Percentiles rank a stretch among this genome's conserved stretches.
Evolutionary conservation across 1,139 yeast genomes (phyloP).

Genomic region (Nakaseomyces bracarensis): DNA sequence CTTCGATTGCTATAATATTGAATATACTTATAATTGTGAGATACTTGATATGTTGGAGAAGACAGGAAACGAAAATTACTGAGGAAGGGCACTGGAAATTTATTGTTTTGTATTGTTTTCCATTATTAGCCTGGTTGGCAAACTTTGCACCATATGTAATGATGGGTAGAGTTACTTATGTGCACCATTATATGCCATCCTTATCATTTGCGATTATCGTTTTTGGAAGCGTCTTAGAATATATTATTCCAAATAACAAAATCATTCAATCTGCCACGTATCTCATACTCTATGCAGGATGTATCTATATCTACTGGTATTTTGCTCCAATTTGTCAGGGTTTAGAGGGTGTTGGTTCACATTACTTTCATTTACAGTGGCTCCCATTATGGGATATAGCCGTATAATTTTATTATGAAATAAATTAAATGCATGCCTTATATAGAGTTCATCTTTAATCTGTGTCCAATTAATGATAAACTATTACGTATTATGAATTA

Average conservation of each 20-base stretch:
- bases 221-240: conserved; percentile 51
- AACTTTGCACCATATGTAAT: conserved; percentile 66
- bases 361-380: conserved; percentile 42
- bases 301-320: conserved; percentile 39
- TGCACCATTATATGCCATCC: conserved; percentile 78
- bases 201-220: conserved; percentile 66
- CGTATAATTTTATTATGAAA: conserved; percentile 9
- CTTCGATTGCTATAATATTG: conserved; percentile 35
- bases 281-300: conserved; percentile 33
- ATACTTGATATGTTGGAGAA: conserved; percentile 50
- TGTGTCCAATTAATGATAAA: conserved; percentile 1
- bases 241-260: conserved; percentile 21
- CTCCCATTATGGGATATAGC: conserved; percentile 40
- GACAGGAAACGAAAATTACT: conserved; percentile 38
- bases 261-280: conserved; percentile 31
- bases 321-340: conserved; percentile 49
- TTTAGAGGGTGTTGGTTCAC: conserved; percentile 41
- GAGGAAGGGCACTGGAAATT: conserved; percentile 29
- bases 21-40: conserved; percentile 34
- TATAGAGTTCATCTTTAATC: not conserved
- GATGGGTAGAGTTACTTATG: conserved; percentile 79
- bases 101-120: conserved; percentile 49
- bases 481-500: not conserved
- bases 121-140: conserved; percentile 63
- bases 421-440: not conserved